Base-by-base conservation (phyloP, 306 rosid genomes). In the Rubus parviflorus region DNA sequence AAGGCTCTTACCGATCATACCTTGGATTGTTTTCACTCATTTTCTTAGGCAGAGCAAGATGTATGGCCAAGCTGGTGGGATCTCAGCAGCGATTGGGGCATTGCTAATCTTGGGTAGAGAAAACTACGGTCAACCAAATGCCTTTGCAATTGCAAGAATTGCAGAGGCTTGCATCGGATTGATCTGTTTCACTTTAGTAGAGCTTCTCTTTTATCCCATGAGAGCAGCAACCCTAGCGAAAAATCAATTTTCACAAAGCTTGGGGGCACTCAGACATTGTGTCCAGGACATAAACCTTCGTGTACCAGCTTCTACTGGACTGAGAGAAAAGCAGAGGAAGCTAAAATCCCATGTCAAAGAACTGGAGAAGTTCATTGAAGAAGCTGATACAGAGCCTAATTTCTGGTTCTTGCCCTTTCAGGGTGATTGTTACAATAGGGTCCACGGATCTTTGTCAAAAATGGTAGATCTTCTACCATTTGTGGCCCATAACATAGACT, bases 21-120 rank as follows among this genome's bases (percentile, higher is more conserved):
- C 96, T 48, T 94, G 95, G 95, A 79, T 92, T 42, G 2, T 83
- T 69, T 85, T 94, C 83, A 60, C 86, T 14, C 87, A 86, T 82
- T 87, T 89, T 80, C 85, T 94, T 4, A 85, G 84, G 82, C 88
- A 90, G 14, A 92, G 95, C 73, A 89, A 79, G 83, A 88, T 87
- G 90, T 94, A 92, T 58, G 97, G 98, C n/a, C 85, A 82, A 90
- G 83, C 93, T 45, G 98, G 98, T 35, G 98, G 89, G 22, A 72
- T 86, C 56, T 81, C 97, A 0, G 90, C 92, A 51, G 91, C 83
- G 49, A 75, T 86, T n/a, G 98, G 92, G 30, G 97, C 93, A n/a
- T 71, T 92, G 64, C 79, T 86, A 43, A 85, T 94, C 79, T 80
- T 92, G 67, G 98, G 98, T 42, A 92, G 97, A 81, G 84, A 75